phyloP scores from a whole-genome alignment of 2,329 filamentous ascomycete species.

The Triangularia verruculosa region DNA sequence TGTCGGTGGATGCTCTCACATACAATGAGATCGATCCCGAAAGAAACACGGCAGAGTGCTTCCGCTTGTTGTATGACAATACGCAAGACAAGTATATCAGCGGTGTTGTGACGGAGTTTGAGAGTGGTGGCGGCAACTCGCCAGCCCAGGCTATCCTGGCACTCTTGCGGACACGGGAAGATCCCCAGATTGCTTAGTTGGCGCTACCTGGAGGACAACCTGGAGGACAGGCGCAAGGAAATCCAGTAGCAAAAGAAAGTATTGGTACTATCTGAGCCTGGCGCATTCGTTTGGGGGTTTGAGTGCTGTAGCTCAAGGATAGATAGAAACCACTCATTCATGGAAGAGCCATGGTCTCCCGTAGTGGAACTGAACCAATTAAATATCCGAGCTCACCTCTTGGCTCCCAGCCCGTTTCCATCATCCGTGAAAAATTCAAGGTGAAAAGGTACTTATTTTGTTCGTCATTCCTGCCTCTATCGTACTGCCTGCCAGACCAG shows the following conservation, averaged over 20 bases:
- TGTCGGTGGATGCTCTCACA: constrained; percentile 87
- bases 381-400: not conserved
- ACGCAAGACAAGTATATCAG: constrained; percentile 84
- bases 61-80: constrained; percentile 81
- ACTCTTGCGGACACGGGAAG: constrained; percentile 56
- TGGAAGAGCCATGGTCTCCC: not conserved
- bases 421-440: not conserved
- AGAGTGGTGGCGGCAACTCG: constrained; percentile 85
- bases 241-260: not conserved
- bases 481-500: not conserved
- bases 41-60: constrained; percentile 56
- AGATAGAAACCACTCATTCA: not conserved
- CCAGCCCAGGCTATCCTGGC: constrained; percentile 80
- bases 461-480: not conserved
- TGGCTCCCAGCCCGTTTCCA: not conserved
- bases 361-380: not conserved
- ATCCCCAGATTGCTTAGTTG: constrained; percentile 42
- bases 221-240: not conserved
- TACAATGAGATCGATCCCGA: constrained; percentile 85
- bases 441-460: not conserved
- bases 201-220: not conserved
- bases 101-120: constrained; percentile 87
- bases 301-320: not conserved
- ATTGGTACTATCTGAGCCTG: not conserved
- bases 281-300: not conserved